These are phyloP conservation scores for Sugiyamaella novakii DNA, from an alignment of 1,139 yeast genomes.

Conservation along the genomic window DNA sequence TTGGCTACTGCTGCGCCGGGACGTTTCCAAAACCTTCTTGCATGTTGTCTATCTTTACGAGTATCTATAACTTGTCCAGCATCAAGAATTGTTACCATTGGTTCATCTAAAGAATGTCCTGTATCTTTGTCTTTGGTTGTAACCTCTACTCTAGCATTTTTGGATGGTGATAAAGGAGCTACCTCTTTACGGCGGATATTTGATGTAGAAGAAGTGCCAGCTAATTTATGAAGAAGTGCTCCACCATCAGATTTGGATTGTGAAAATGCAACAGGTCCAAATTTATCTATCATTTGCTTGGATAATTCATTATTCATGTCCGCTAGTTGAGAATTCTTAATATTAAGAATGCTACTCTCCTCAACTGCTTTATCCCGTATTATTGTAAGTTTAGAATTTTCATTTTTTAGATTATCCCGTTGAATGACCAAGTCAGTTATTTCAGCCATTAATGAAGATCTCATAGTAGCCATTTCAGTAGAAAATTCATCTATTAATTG, in stretches of 20 bases:
- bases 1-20: constrained; percentile 45
- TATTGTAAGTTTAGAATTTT: constrained; percentile 36
- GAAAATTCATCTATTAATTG: constrained; percentile 36
- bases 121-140: not conserved
- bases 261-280: constrained; percentile 31
- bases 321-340: constrained; percentile 42
- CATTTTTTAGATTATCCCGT: constrained; percentile 40
- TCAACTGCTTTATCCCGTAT: constrained; percentile 38
- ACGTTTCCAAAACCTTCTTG: constrained; percentile 42
- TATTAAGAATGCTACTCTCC: constrained; percentile 40
- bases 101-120: constrained; percentile 32
- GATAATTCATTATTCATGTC: constrained; percentile 45
- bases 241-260: constrained; percentile 10
- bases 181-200: constrained; percentile 12
- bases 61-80: constrained; percentile 22
- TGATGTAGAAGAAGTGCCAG: not conserved
- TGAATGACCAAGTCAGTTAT: constrained; percentile 39
- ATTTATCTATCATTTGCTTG: constrained; percentile 42
- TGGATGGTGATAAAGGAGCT: constrained; percentile 11
- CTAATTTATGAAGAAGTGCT: constrained; percentile 1
- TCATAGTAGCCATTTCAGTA: constrained; percentile 35
- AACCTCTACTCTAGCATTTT: not conserved
- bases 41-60: constrained; percentile 12
- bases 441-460: constrained; percentile 37
- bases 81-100: constrained; percentile 40